A percentile compares a stretch with the other conserved stretches of the same genome.
phyloP scores from a whole-genome alignment of 208 protist species.

The Trypanosoma rangeli region DNA sequence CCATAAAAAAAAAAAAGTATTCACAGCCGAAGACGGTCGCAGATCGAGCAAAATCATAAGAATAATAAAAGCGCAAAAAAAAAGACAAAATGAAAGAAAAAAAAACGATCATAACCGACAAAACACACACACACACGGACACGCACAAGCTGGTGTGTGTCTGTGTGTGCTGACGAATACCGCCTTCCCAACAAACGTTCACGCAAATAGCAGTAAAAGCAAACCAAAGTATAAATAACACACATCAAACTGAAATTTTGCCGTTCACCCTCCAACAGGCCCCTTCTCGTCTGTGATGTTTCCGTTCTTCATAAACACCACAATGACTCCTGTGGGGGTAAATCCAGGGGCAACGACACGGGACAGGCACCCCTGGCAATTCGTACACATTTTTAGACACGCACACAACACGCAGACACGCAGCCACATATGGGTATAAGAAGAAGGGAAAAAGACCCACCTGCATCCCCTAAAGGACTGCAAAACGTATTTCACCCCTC shows the following conservation, averaged over 20 bases:
- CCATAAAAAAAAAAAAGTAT: not conserved
- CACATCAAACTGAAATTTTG: no score
- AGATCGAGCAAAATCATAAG: constrained; percentile 12
- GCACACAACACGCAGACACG: no score
- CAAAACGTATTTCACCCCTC: not conserved
- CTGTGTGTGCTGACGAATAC: not conserved
- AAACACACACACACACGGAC: not conserved
- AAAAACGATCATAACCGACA: not conserved
- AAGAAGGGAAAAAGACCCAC: not conserved
- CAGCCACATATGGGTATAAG: no score
- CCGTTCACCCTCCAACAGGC: no score
- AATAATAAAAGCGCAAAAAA: constrained; percentile 5
- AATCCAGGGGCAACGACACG: no score
- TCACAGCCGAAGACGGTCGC: not conserved
- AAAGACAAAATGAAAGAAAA: constrained; percentile 15
- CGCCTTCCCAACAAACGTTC: not conserved
- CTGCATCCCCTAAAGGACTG: not conserved
- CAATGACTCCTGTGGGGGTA: no score
- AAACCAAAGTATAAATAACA: no score
- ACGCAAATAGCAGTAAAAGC: no score
- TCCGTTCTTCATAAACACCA: no score
- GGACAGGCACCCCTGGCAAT: no score
- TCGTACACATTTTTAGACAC: no score
- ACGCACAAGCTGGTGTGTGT: not conserved
- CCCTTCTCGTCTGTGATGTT: no score